A percentile compares a stretch with the other conserved stretches of the same genome.
These are phyloP conservation scores for Botrytis pseudocinerea DNA, from an alignment of 2,329 filamentous ascomycete species.

Conservation along the genomic window DNA sequence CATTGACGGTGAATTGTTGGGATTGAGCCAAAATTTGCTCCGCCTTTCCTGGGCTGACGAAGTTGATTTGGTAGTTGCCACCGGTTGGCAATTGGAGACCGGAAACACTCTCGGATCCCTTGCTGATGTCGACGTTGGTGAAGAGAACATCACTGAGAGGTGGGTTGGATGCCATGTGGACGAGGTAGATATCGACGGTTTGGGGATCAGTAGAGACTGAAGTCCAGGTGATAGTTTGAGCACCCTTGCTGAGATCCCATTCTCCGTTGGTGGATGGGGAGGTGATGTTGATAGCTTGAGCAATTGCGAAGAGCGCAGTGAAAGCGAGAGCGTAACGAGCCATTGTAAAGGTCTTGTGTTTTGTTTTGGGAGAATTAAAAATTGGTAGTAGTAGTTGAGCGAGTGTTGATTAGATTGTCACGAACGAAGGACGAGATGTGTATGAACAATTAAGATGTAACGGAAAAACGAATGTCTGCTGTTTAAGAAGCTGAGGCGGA, in stretches of 20 bases:
- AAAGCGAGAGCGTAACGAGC: constrained; percentile 22
- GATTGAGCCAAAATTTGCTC: constrained; percentile 23
- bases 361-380: constrained; percentile 6
- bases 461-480: constrained; percentile 17
- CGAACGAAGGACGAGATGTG: constrained; percentile 16
- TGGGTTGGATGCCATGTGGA: constrained; percentile 19
- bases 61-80: constrained; percentile 23
- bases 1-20: constrained; percentile 22
- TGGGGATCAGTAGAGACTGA: constrained; percentile 19
- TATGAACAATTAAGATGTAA: constrained; percentile 7
- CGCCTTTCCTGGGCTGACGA: constrained; percentile 18
- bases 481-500: constrained; percentile 8
- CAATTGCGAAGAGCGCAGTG: constrained; percentile 22
- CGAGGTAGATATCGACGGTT: constrained; percentile 22
- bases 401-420: constrained; percentile 14
- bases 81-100: constrained; percentile 23
- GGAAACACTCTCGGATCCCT: constrained; percentile 5
- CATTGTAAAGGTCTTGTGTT: constrained; percentile 16
- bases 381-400: constrained; percentile 6
- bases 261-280: constrained; percentile 12
- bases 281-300: constrained; percentile 24
- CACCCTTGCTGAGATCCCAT: constrained; percentile 17
- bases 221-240: constrained; percentile 22
- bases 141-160: constrained; percentile 17
- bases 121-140: constrained; percentile 2